Evolutionary conservation across 2,329 filamentous ascomycete species (phyloP).

Genomic region (Juglanconis oblonga): DNA sequence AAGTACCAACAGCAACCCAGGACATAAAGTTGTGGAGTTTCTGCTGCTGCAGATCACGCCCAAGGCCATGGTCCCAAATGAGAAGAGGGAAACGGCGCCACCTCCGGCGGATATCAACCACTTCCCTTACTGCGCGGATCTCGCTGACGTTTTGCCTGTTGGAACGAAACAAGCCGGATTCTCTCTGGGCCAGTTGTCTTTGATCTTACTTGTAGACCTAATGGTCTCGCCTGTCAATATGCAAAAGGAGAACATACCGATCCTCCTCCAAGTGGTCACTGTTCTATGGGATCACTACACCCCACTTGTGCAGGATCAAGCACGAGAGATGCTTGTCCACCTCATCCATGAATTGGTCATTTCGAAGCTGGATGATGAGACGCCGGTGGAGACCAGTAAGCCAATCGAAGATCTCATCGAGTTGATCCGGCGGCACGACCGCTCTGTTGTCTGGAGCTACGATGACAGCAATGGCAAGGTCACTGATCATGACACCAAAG

Average conservation of each 20-base stretch:
- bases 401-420: slow-evolving; percentile 87
- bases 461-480: slow-evolving; percentile 84
- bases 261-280: slow-evolving; percentile 85
- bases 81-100: slow-evolving; percentile 68
- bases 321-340: slow-evolving; percentile 95
- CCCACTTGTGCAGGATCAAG: slow-evolving; percentile 90
- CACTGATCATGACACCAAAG: slow-evolving; percentile 71
- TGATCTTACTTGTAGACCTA: slow-evolving; percentile 91
- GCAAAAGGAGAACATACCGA: slow-evolving; percentile 73
- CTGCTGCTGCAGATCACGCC: slow-evolving; percentile 86
- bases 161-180: slow-evolving; percentile 91
- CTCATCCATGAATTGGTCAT: slow-evolving; percentile 95
- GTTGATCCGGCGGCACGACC: slow-evolving; percentile 77
- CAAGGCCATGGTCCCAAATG: slow-evolving; percentile 93
- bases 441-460: slow-evolving; percentile 87
- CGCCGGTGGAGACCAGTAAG: slow-evolving; percentile 59
- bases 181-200: slow-evolving; percentile 85
- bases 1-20: slow-evolving; percentile 68
- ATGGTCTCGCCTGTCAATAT: slow-evolving; percentile 91
- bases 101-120: slow-evolving; percentile 70
- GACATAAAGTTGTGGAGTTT: slow-evolving; percentile 91
- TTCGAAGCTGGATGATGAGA: slow-evolving; percentile 68
- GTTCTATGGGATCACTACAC: slow-evolving; percentile 98
- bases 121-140: slow-evolving; percentile 86
- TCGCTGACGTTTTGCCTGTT: slow-evolving; percentile 74